Evolutionary conservation across 495 filamentous ascomycete species (phyloP), one percentile per base, ranked within the genome.

Genomic region (Tricharina praecox): DNA sequence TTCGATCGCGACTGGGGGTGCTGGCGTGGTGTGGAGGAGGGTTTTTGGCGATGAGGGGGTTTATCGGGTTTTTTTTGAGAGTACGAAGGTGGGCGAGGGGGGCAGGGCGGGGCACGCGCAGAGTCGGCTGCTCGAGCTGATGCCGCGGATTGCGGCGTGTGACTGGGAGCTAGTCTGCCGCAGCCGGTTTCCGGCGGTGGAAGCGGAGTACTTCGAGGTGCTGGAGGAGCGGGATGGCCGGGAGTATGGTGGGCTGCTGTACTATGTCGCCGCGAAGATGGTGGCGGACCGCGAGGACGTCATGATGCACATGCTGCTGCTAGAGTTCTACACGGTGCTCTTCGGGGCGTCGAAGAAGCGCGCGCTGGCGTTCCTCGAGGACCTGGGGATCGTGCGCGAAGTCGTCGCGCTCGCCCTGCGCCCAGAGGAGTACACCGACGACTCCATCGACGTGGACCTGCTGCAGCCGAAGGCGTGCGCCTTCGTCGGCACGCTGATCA

Each of bases 271-370:
- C 9, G 44, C 30, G 16, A 46, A 53, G 9, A 41, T 50, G 4
- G 36, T 58, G 34, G 34, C 46, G 24, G 34, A 33, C 10, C 36
- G 51, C 23, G 45, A 46, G 0, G 54, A 58, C 51, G 53, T 58
- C 13, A 53, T 58, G 39, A 58, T 58, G 54, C 54, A 58, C 53
- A 58, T 58, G 54, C 39, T 58, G 5, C 18, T 58, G 20, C 24
- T 58, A 2, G 53, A 58, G 28, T 58, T 58, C 19, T 56, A 56
- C 25, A 45, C 53, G 10, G 45, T 32, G 0, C 25, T 56, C 3
- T 16, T 56, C 18, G 48, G 39, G 8, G 51, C 33, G 19, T 38
- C 51, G 5, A 21, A 33, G 13, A 32, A 32, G 28, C 28, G 28
- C 28, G 28, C 28, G 28, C 13, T 7, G 28, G 23, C 49, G 20